Evolutionary conservation across 805 yeast species (phyloP).

Genomic region (Candida nitratophila): DNA sequence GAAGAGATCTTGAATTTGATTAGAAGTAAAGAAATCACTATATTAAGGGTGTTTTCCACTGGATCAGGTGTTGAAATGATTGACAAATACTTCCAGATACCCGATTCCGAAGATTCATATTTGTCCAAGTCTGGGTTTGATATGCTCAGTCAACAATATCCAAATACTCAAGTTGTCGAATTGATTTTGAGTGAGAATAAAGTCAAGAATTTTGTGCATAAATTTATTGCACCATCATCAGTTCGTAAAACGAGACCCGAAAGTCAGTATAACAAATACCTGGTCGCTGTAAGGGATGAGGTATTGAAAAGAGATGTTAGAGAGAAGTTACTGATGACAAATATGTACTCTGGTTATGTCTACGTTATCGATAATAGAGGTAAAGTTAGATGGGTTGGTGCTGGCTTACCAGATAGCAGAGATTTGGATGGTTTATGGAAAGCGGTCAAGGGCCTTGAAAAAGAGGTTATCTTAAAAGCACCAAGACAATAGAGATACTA

Average conservation of each 20-base stretch:
- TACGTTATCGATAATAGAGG: constrained; percentile 69
- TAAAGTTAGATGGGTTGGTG: constrained; percentile 84
- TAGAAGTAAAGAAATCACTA: constrained; percentile 42
- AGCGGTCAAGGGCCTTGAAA: constrained; percentile 51
- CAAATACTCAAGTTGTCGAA: constrained; percentile 66
- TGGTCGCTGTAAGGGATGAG: constrained; percentile 51
- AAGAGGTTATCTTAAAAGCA: constrained; percentile 27
- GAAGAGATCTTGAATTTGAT: constrained; percentile 32
- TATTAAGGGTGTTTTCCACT: constrained; percentile 61
- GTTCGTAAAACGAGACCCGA: constrained; percentile 17
- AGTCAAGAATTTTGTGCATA: constrained; percentile 59
- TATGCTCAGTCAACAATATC: constrained; percentile 33
- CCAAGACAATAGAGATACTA: not conserved
- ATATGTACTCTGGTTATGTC: constrained; percentile 76
- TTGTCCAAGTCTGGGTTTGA: constrained; percentile 33
- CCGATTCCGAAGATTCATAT: constrained; percentile 33
- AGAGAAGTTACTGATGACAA: constrained; percentile 56
- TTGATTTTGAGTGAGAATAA: constrained; percentile 68
- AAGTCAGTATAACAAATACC: constrained; percentile 42
- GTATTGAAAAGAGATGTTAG: constrained; percentile 51
- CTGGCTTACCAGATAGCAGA: constrained; percentile 69
- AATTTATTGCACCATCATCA: constrained; percentile 40
- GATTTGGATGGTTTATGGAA: constrained; percentile 64
- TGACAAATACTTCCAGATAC: constrained; percentile 47
- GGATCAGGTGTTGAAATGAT: constrained; percentile 66